Evolutionary conservation across 208 protist genomes (phyloP).

Genomic region (Leishmania guyanensis): DNA sequence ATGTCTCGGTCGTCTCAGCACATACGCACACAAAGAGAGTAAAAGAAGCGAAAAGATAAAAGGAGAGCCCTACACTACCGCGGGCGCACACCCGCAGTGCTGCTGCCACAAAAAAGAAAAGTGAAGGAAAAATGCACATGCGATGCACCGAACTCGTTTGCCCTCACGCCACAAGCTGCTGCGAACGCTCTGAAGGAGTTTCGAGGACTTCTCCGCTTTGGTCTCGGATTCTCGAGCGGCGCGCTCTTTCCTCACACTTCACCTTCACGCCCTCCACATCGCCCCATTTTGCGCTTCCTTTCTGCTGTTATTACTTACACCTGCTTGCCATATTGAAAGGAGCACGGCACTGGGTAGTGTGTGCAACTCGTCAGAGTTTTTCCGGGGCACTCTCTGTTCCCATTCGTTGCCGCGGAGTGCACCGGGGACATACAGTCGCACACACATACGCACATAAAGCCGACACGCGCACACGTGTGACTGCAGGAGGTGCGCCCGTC

Average conservation of each 20-base stretch:
- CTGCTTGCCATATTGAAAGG: not conserved
- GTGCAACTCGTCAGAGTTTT: not conserved
- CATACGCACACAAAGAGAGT: not conserved
- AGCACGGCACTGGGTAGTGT: not conserved
- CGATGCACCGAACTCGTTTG: no score
- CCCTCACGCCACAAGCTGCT: not conserved
- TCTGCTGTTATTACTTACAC: not conserved
- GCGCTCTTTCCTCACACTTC: not conserved
- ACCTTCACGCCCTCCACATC: not conserved
- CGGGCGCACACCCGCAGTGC: not conserved
- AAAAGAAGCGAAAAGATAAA: not conserved
- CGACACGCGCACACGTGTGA: not conserved
- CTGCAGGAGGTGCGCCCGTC: not conserved
- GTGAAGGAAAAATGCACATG: not conserved
- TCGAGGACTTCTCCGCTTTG: not conserved
- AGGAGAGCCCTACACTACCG: not conserved
- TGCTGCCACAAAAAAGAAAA: not conserved
- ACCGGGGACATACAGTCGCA: not conserved
- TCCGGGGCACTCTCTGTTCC: not conserved
- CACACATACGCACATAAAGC: constrained; percentile 1
- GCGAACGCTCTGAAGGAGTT: not conserved
- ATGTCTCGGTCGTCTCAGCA: not conserved
- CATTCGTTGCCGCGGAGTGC: not conserved
- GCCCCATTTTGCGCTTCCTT: not conserved
- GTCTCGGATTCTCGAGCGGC: not conserved